Evolutionary conservation across 2,329 filamentous ascomycete genomes (phyloP).

Genomic region (Hortaea werneckii): DNA sequence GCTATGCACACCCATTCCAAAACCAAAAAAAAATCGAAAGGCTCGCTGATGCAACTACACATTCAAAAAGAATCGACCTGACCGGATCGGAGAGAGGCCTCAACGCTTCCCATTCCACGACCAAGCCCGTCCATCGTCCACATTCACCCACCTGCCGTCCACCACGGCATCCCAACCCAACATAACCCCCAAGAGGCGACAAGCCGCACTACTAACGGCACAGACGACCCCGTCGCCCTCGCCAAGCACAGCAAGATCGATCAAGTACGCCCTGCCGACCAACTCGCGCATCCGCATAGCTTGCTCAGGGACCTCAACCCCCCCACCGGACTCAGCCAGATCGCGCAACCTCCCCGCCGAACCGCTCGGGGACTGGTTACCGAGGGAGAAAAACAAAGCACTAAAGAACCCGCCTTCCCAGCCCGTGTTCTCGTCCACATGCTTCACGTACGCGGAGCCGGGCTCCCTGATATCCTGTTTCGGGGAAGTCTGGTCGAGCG

Average conservation of each 20-base stretch:
- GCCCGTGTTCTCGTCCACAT: conserved; percentile 65
- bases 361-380: conserved; percentile 20
- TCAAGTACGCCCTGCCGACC: conserved; percentile 68
- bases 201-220: conserved; percentile 57
- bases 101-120: conserved; percentile 22
- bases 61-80: too few relatives aligned
- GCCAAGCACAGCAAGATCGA: conserved; percentile 68
- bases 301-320: conserved; percentile 19
- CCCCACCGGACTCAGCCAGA: neutral
- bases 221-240: conserved; percentile 64
- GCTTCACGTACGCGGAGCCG: conserved; percentile 48
- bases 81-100: neutral
- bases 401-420: conserved; percentile 86
- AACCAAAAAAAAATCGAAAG: too few relatives aligned
- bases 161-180: conserved; percentile 69
- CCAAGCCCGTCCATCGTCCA: conserved; percentile 52
- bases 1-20: neutral
- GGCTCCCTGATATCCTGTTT: conserved; percentile 26
- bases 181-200: conserved; percentile 70
- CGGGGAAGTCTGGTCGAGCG: conserved; percentile 31
- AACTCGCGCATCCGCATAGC: conserved; percentile 61
- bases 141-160: conserved; percentile 59
- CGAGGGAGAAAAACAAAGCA: conserved; percentile 72
- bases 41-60: too few relatives aligned
- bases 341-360: neutral